Evolutionary conservation across 2,329 filamentous ascomycete genomes (phyloP).

Genomic region (Claviceps maximensis): DNA sequence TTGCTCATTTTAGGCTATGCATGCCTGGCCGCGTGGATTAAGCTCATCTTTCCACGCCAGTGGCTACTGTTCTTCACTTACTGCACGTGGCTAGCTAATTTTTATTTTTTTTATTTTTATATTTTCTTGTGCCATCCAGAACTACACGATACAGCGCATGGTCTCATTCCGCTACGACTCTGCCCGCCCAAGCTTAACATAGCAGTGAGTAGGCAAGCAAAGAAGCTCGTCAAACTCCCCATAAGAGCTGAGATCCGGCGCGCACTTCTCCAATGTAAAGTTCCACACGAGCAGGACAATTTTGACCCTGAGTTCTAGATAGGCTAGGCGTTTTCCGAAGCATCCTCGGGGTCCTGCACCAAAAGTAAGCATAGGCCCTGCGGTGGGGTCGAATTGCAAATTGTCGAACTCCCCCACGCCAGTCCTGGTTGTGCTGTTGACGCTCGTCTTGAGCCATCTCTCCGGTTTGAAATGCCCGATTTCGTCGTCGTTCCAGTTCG

Average conservation of each 20-base stretch:
- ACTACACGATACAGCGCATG: no score
- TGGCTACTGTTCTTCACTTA: not conserved
- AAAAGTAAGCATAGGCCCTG: constrained; percentile 10
- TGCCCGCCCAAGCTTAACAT: not conserved
- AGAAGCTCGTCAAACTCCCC: not conserved
- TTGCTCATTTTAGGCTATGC: not conserved
- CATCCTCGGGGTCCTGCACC: constrained; percentile 14
- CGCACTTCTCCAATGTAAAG: constrained; percentile 6
- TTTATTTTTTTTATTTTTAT: no score
- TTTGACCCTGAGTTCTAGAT: constrained; percentile 16
- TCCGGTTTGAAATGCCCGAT: constrained; percentile 20
- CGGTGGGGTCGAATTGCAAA: not conserved
- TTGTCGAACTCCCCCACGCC: not conserved
- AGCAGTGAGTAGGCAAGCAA: not conserved
- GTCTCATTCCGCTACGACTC: no score
- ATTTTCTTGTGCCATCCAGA: no score
- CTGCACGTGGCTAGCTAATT: not conserved
- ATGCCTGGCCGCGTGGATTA: not conserved
- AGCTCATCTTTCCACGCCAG: not conserved
- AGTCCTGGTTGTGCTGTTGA: not conserved
- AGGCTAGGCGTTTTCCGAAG: constrained; percentile 16
- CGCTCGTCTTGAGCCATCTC: constrained; percentile 19
- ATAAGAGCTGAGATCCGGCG: not conserved
- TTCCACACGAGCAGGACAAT: constrained; percentile 15
- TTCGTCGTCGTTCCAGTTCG: constrained; percentile 14